These are phyloP conservation scores for Sistotremastrum niveocremeum DNA, from an alignment of 768 basidiomycete genomes.

Conservation along the genomic window DNA sequence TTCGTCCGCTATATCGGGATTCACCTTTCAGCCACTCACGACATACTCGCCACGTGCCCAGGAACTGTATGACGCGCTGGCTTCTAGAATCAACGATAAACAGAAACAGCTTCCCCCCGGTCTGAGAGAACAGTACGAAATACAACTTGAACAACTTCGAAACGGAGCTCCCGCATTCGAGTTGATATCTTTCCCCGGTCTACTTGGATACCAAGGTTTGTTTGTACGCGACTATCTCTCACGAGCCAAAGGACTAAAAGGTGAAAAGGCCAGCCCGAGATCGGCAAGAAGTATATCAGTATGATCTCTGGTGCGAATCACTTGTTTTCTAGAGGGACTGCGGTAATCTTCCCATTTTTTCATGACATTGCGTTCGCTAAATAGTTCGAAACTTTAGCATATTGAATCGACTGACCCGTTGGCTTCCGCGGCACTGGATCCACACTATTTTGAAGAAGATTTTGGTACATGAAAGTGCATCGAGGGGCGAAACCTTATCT, in stretches of 20 bases:
- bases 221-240: neutral
- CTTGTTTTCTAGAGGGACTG: slow-evolving; percentile 33
- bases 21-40: slow-evolving; percentile 10
- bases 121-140: slow-evolving; percentile 5
- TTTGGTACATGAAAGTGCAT: slow-evolving; percentile 17
- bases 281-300: slow-evolving; percentile 30
- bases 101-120: neutral
- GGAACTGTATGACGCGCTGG: slow-evolving; percentile 5
- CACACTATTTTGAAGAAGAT: slow-evolving; percentile 28
- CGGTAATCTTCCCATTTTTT: slow-evolving; percentile 20
- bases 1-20: slow-evolving; percentile 7
- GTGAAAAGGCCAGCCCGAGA: slow-evolving; percentile 18
- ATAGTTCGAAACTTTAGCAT: slow-evolving; percentile 11
- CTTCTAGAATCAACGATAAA: neutral
- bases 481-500: neutral
- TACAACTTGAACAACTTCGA: slow-evolving; percentile 15
- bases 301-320: slow-evolving; percentile 27
- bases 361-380: neutral
- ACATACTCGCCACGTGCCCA: slow-evolving; percentile 7
- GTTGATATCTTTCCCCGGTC: slow-evolving; percentile 18
- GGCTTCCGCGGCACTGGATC: slow-evolving; percentile 26
- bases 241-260: neutral
- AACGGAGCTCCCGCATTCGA: slow-evolving; percentile 18
- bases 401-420: slow-evolving; percentile 20
- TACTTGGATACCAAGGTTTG: slow-evolving; percentile 14